A percentile compares a stretch with the other conserved stretches of the same genome.
These are phyloP conservation scores for Wallacemonas sp. DNA, from an alignment of 208 protist species.

Conservation along the genomic window DNA sequence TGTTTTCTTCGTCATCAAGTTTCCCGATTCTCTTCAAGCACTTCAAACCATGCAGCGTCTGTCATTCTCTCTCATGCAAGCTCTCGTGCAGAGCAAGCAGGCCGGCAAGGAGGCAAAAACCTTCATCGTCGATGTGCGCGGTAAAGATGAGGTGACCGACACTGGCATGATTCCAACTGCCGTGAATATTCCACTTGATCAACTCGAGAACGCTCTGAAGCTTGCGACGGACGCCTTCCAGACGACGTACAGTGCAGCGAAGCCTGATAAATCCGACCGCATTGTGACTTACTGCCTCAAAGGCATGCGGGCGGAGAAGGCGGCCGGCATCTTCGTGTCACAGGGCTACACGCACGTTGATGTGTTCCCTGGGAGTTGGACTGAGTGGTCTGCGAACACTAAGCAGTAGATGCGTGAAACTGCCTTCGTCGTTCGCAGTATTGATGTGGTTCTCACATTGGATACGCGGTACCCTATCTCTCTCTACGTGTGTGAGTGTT, in stretches of 20 bases:
- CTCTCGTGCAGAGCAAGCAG: conserved; percentile 50
- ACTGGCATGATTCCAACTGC: conserved; percentile 57
- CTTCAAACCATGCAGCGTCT: conserved; percentile 43
- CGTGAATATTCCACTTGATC: conserved; percentile 59
- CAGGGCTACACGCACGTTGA: conserved; percentile 61
- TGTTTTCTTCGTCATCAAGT: not conserved
- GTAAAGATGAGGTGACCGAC: conserved; percentile 40
- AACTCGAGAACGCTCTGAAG: conserved; percentile 49
- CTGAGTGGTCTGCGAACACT: conserved; percentile 59
- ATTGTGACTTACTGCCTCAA: conserved; percentile 72
- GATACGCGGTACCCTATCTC: too few species aligned
- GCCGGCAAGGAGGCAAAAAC: conserved; percentile 28
- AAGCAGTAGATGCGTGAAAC: conserved; percentile 11
- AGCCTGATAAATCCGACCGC: conserved; percentile 44
- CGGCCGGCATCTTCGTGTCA: conserved; percentile 26
- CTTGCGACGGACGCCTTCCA: conserved; percentile 43
- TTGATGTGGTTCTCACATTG: too few species aligned
- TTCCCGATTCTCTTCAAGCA: not conserved
- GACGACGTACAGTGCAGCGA: conserved; percentile 30
- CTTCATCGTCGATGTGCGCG: conserved; percentile 67
- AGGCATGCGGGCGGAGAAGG: conserved; percentile 58
- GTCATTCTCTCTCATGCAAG: conserved; percentile 55
- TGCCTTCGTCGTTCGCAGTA: too few species aligned
- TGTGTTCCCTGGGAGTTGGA: conserved; percentile 74
- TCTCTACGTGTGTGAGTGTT: too few species aligned